phyloP scores from a whole-genome alignment of 2,329 filamentous ascomycete species.

The Cladosporium cucumerinum region DNA sequence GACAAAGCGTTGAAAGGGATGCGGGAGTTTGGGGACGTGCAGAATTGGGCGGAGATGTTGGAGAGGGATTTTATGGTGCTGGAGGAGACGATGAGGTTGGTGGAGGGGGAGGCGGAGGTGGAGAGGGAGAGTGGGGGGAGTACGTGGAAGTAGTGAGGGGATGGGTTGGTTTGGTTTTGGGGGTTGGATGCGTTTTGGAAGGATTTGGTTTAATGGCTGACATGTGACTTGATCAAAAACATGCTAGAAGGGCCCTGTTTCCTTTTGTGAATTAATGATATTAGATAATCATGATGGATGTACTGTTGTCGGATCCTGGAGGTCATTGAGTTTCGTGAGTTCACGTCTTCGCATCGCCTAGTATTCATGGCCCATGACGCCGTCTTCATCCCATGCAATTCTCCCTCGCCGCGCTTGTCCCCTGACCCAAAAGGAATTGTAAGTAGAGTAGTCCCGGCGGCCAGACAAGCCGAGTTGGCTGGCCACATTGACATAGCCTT shows the following conservation, averaged over 20 bases:
- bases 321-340: background rate
- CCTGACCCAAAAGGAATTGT: constrained; percentile 28
- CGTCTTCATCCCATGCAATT: constrained; percentile 11
- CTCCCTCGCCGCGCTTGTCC: constrained; percentile 18
- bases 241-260: background rate
- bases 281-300: background rate
- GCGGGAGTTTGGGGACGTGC: constrained; percentile 76
- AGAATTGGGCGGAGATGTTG: constrained; percentile 84
- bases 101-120: constrained; percentile 28
- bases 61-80: constrained; percentile 42
- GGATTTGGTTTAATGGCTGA: background rate
- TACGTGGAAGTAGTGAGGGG: constrained; percentile 24
- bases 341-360: background rate
- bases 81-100: constrained; percentile 38
- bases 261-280: background rate
- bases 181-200: background rate
- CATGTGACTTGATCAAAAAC: background rate
- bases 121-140: constrained; percentile 33
- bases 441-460: constrained; percentile 31
- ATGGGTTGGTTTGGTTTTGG: background rate
- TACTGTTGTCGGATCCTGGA: background rate
- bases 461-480: constrained; percentile 31
- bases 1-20: constrained; percentile 61
- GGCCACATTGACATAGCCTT: constrained; percentile 36
- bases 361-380: constrained; percentile 13